Conservation (phyloP, 257 asterid species). For the Marsdenia floribunda region DNA sequence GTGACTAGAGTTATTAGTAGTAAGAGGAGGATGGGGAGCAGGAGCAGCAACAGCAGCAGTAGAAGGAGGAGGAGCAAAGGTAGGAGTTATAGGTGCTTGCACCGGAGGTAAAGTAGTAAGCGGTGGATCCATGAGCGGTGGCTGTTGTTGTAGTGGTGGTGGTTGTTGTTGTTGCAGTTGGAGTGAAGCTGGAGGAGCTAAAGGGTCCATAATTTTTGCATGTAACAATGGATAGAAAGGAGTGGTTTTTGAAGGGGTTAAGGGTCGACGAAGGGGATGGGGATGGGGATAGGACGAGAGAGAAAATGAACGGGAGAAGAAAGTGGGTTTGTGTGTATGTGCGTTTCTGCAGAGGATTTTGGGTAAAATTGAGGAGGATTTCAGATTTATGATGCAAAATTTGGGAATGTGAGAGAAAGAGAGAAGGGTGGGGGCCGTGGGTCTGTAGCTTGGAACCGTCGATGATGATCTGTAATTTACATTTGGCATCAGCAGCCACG, state of each 20-base stretch:
- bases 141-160: constrained; percentile 12
- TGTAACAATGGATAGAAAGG: neutral
- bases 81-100: constrained; percentile 20
- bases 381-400: constrained; percentile 10
- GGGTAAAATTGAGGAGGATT: constrained; percentile 5
- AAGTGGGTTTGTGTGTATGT: too few species aligned
- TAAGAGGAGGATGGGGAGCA: neutral
- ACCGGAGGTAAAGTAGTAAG: neutral
- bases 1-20: constrained; percentile 22
- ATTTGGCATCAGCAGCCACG: constrained; percentile 1
- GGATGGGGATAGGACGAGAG: neutral
- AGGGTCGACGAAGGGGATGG: neutral
- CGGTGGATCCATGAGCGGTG: constrained; percentile 11
- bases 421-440: too few species aligned
- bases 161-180: constrained; percentile 11
- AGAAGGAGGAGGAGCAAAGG: neutral
- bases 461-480: constrained; percentile 8
- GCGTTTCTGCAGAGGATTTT: neutral
- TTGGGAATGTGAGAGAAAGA: neutral
- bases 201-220: constrained; percentile 7
- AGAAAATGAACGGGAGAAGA: too few species aligned
- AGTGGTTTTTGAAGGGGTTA: neutral
- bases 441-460: neutral
- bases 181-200: constrained; percentile 4
- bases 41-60: neutral